Evolutionary conservation across 129 eudicot species (phyloP), one percentile per base, ranked within the genome.

Genomic region (Smallanthus sonchifolius): DNA sequence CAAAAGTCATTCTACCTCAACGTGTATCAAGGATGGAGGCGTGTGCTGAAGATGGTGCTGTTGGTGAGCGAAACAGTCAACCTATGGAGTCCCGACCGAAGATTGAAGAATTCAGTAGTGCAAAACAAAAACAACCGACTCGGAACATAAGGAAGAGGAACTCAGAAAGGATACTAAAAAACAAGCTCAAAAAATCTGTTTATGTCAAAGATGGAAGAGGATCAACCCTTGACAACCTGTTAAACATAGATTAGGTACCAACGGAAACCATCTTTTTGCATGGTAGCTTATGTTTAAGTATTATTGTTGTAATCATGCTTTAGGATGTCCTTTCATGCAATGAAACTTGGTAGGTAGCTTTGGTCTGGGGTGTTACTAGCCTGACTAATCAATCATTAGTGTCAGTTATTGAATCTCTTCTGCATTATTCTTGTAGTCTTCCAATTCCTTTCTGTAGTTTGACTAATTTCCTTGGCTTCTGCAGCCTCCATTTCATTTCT

Each of bases 161-260:
- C 49, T 74, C 60, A 5, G 61, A 74, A 19, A 62, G 47, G 62
- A 74, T 74, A 62, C 44, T 74, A 13, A 62, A 62, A 74, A 62
- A 62, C 48, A 74, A 64, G 71, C 78, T 61, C 9, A 74, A 62
- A 37, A 45, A 34, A 5, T 16, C 15, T 6, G 19, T 59, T 44
- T 59, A 61, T 35, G 63, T 16, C 61, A 62, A 61, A 20, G 62
- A 74, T 74, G 78, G 78, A 65, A 17, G 70, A 60, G 78, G 78
- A 36, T 43, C 49, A 4, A 47, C 71, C 10, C 5, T 61, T 45
- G 70, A 74, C 19, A 62, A 61, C 2, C 70, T 63, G 28, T 4
- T 72, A 72, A 56, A 9, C 11, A 55, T 55, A 47, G 10, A 2
- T 35, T 2, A 14, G 1, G 60, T 54, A 17, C 32, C 17, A 2